Percentiles rank a stretch among this genome's conserved stretches.
Evolutionary conservation across 371 early-diverging fungal species (phyloP).

Genomic region (Thermomucor indicae-seudaticae): DNA sequence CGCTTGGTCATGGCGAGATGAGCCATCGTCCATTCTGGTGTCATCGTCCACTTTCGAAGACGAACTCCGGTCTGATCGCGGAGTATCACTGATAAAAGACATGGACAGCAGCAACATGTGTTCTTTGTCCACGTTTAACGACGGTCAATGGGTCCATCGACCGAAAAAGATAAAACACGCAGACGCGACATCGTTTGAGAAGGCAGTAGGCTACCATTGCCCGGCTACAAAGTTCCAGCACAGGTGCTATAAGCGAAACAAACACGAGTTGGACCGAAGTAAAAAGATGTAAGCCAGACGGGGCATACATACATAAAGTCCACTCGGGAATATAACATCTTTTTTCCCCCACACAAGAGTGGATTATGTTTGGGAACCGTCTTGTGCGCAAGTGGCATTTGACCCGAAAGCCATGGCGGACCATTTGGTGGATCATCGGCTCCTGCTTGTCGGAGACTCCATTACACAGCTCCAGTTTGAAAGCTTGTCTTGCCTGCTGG

Average conservation of each 20-base stretch:
- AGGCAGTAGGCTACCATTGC: constrained; percentile 27
- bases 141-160: constrained; percentile 29
- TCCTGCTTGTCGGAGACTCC: constrained; percentile 36
- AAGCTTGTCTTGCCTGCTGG: constrained; percentile 28
- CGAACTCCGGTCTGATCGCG: not conserved
- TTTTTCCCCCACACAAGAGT: constrained; percentile 11
- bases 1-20: constrained; percentile 8
- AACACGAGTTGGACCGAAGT: constrained; percentile 23
- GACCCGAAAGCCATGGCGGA: constrained; percentile 18
- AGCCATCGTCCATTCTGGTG: constrained; percentile 1
- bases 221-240: constrained; percentile 25
- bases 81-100: not conserved
- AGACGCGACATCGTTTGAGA: constrained; percentile 18
- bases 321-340: not conserved
- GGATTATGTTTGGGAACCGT: constrained; percentile 31
- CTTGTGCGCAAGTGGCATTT: constrained; percentile 21
- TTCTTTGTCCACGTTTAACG: constrained; percentile 17
- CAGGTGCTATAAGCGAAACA: constrained; percentile 24
- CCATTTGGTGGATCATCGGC: constrained; percentile 27
- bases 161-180: constrained; percentile 10
- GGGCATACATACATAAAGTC: not conserved
- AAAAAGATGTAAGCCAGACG: constrained; percentile 24
- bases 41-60: not conserved
- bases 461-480: constrained; percentile 39
- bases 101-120: constrained; percentile 11